These are phyloP conservation scores for Mucor velutinosus DNA, from an alignment of 371 early-diverging fungal genomes.

Conservation along the genomic window DNA sequence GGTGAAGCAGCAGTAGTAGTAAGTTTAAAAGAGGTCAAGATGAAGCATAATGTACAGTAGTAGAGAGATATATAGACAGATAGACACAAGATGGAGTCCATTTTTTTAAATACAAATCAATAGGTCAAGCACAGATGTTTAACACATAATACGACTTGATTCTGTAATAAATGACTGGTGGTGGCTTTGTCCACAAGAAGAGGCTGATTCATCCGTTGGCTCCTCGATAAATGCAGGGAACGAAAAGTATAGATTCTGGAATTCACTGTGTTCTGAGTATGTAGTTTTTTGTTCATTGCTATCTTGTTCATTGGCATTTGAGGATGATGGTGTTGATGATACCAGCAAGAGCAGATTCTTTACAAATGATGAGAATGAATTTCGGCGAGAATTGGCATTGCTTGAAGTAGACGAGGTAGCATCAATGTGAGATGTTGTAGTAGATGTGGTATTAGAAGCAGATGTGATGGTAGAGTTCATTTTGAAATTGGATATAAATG, in stretches of 20 bases:
- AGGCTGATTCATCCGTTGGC: slow-evolving; percentile 7
- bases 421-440: not conserved
- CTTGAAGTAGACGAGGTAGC: not conserved
- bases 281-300: not conserved
- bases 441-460: not conserved
- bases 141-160: slow-evolving; percentile 23
- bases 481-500: not conserved
- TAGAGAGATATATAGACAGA: not conserved
- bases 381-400: slow-evolving; percentile 13
- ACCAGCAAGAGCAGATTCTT: slow-evolving; percentile 32
- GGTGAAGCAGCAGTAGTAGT: not conserved
- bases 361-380: slow-evolving; percentile 34
- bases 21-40: not conserved
- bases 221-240: slow-evolving; percentile 30
- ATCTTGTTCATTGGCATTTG: not conserved
- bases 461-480: not conserved
- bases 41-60: slow-evolving; percentile 4
- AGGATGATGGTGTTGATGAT: slow-evolving; percentile 18
- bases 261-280: slow-evolving; percentile 16
- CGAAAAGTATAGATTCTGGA: slow-evolving; percentile 31
- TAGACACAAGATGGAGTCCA: not conserved
- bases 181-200: slow-evolving; percentile 14
- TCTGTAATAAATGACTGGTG: slow-evolving; percentile 11
- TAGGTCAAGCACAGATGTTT: not conserved
- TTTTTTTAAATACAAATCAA: not conserved